Conservation (phyloP, 768 basidiomycete genomes). For the Tulasnella sp. region DNA sequence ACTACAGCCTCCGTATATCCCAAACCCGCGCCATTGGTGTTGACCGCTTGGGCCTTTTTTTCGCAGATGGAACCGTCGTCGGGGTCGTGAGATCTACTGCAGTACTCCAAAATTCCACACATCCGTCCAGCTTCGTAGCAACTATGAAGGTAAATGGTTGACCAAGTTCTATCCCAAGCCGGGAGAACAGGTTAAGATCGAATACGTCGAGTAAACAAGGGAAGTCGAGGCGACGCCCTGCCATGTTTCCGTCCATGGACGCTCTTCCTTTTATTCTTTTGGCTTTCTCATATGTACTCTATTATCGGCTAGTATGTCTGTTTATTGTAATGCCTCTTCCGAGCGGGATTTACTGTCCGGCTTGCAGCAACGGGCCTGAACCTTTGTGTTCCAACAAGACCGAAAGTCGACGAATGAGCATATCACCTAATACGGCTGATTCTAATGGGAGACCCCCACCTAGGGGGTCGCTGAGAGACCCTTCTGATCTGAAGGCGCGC, state of each 20-base stretch:
- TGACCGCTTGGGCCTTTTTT: background rate
- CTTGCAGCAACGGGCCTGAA: no score
- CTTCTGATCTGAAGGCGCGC: no score
- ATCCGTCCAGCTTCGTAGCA: background rate
- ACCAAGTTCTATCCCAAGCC: background rate
- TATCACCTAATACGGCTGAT: no score
- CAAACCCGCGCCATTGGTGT: background rate
- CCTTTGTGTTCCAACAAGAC: no score
- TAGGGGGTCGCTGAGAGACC: no score
- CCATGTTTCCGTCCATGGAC: background rate
- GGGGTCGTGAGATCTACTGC: background rate
- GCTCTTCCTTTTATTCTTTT: background rate
- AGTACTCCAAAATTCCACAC: background rate
- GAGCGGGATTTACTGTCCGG: background rate
- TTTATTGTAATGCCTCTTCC: background rate
- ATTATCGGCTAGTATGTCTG: background rate
- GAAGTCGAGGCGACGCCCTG: conserved; percentile 17
- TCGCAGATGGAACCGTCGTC: background rate
- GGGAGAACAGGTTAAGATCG: background rate
- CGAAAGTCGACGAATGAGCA: no score
- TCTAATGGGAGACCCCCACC: no score
- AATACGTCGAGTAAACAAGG: conserved; percentile 19
- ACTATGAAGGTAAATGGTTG: background rate
- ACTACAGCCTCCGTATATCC: no score
- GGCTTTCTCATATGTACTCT: background rate